Base-by-base conservation (phyloP, 2,329 filamentous ascomycete species). In the Zymoseptoria passerinii region DNA sequence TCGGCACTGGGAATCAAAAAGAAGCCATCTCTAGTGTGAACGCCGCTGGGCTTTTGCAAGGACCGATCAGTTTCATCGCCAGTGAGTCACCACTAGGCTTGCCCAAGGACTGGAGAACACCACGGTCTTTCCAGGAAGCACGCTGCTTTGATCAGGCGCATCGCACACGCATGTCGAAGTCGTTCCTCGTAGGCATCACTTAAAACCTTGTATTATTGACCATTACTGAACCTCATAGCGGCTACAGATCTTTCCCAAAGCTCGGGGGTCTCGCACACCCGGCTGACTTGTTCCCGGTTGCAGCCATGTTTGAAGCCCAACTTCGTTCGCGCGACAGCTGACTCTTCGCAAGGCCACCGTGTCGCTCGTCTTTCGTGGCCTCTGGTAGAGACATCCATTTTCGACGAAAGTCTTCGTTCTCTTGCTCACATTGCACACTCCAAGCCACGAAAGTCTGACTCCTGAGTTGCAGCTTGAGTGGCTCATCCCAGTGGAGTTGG, bases 1-100 rank as follows among this genome's bases (percentile, higher is more conserved):
- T 85, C 87, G 13, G 77, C 86, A 20, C 74, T 96, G 53, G 91
- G 92, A 1, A 92, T 96, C 67, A 96, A 96, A 78, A 94, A 90
- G 80, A 92, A 91, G 75, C 0, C 68, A 86, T 52, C 50, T 28
- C 23, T 52, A 8, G 50, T 52, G 23, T 52, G 23, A 28, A 23
- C 9, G 8, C n/a, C 9, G 7, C 35, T 7, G 35, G 35, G n/a
- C 5, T 2, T 16, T 16, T 44, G 35, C 7, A 44, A n/a, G 35
- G 5, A 44, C n/a, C 35, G 5, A 4, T 6, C 35, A 13, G 16
- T 13, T 16, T n/a, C n/a, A 44, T 44, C 35, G 35, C 35, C 35
- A 7, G 13, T 44, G 16, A 16, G 7, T 16, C 35, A n/a, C 13
- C 7, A 40, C 35, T 10, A 44, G 7, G 10, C 6, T 16, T 7